Base-by-base conservation (phyloP, 257 asterid species). In the Echium plantagineum region DNA sequence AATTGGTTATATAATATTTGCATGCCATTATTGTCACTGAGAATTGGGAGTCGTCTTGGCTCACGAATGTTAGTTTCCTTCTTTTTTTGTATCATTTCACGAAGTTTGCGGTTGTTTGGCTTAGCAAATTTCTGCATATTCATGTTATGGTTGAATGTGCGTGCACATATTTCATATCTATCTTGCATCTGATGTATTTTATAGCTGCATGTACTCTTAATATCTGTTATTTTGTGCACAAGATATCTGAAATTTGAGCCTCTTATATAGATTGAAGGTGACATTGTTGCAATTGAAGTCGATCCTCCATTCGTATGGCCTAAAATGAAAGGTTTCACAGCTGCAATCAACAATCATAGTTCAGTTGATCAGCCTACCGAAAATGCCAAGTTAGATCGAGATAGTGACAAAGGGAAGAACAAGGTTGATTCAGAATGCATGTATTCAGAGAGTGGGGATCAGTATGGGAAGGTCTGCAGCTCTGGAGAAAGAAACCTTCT, bases 191-290 rank as follows among this genome's bases (percentile, higher is more conserved):
- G 12, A 6, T 19, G 57, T 53, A 53, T 19, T n/a, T 53, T n/a
- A 24, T 48, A 46, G 22, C 49, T 58, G 58, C 38, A 48, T 30
- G 18, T 51, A 35, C 31, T 21, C 57, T 58, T 38, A 8, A 3
- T 35, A 6, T 51, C 53, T 21, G 26, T 54, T 67, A 63, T 54
- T 57, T 48, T 19, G 26, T 61, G 5, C 32, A 30, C 7, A n/a
- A 16, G 38, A 20, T 26, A 20, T 20, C 18, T 52, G 17, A 30
- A 31, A 65, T 46, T 15, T 31, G 6, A 52, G 49, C 16, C 17
- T 32, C 21, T 78, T 28, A 60, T 77, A 70, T 57, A 90, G 98
- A 71, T 84, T 73, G 96, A 90, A 68, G 98, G 96, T 63, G 96
- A 90, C 68, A 69, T 64, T 48, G 95, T 90, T 59, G 96, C 87